Conservation (phyloP, 2,329 filamentous ascomycete genomes). For the Aspergillus intermedius region DNA sequence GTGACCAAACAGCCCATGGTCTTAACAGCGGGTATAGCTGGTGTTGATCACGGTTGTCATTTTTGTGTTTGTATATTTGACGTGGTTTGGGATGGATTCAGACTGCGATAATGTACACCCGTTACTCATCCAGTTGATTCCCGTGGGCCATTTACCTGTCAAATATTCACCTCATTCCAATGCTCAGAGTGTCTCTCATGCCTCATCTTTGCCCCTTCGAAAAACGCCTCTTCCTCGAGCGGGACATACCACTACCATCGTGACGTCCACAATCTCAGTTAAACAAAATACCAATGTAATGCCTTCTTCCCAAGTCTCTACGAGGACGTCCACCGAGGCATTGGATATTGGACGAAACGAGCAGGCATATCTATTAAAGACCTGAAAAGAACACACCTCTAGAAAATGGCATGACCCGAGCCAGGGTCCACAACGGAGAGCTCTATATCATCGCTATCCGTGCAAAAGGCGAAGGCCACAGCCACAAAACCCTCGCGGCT, state of each 20-base stretch:
- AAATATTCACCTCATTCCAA: slow-evolving; percentile 4
- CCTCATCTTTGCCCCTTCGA: neutral
- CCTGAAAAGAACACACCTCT: neutral
- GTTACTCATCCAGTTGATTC: slow-evolving; percentile 4
- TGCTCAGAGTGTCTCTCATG: slow-evolving; percentile 4
- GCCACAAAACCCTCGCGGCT: slow-evolving; percentile 2
- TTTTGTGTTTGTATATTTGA: neutral
- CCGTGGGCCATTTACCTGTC: slow-evolving; percentile 5
- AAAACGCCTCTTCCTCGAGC: neutral
- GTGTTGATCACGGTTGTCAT: too few species aligned
- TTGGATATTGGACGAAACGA: slow-evolving; percentile 2
- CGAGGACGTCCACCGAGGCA: slow-evolving; percentile 1
- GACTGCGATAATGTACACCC: slow-evolving; percentile 3
- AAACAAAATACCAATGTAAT: neutral
- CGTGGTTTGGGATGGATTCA: slow-evolving; percentile 4
- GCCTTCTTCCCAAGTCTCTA: slow-evolving; percentile 3
- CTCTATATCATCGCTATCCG: slow-evolving; percentile 1
- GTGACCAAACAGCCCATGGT: too few species aligned
- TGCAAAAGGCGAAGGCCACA: slow-evolving; percentile 1
- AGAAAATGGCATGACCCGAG: slow-evolving; percentile 2
- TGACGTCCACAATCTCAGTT: slow-evolving; percentile 2
- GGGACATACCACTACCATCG: neutral
- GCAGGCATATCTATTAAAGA: neutral
- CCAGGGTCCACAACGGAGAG: slow-evolving; percentile 3
- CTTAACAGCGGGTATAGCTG: too few species aligned